Percentiles rank a stretch among this genome's conserved stretches.
Evolutionary conservation across 306 rosid genomes (phyloP).

Genomic region (Prunus padus): DNA sequence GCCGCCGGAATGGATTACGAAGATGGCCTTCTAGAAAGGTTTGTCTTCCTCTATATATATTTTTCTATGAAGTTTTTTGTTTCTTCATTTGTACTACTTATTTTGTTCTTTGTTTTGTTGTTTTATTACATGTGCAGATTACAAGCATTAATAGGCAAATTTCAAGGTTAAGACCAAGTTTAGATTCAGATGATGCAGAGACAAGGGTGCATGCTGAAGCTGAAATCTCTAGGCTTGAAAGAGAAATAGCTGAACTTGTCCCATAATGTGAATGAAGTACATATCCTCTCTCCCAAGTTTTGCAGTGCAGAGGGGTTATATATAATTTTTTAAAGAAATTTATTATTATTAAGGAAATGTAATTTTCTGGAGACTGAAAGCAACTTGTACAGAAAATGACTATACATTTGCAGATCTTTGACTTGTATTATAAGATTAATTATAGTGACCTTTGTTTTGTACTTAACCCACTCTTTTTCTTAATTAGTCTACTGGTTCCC

Average conservation of each 20-base stretch:
- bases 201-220: conserved; percentile 33
- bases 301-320: background rate
- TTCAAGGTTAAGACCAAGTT: conserved; percentile 14
- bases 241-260: conserved; percentile 35
- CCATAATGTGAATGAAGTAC: background rate
- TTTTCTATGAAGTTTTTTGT: background rate
- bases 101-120: background rate
- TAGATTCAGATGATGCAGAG: conserved; percentile 23
- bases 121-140: conserved; percentile 28
- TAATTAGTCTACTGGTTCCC: background rate
- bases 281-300: background rate
- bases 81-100: background rate
- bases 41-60: background rate
- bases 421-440: background rate
- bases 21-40: conserved; percentile 95
- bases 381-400: background rate
- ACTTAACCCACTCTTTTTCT: background rate
- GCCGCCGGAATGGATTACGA: conserved; percentile 45
- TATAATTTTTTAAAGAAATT: too few species aligned
- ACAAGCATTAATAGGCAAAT: conserved; percentile 46
- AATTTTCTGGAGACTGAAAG: background rate
- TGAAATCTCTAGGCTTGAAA: conserved; percentile 53
- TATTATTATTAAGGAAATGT: background rate
- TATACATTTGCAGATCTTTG: background rate
- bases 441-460: background rate